phyloP scores from a whole-genome alignment of 176 grass and related monocot species.

The Cocos nucifera region DNA sequence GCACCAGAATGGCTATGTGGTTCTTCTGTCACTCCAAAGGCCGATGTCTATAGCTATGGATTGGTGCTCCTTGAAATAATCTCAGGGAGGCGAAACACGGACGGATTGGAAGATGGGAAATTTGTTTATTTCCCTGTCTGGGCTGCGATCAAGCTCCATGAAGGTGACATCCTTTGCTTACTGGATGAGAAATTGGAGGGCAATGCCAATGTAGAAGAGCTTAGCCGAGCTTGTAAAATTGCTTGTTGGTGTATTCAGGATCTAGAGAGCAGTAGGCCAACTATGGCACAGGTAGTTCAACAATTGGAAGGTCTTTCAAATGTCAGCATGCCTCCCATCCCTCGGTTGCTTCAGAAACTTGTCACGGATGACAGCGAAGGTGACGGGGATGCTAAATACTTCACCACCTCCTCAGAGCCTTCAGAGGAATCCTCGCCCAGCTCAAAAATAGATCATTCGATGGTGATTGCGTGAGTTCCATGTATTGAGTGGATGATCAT shows the following conservation, averaged over 20 bases:
- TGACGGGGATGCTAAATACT: no score
- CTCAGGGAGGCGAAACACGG: constrained; percentile 20
- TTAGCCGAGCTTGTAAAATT: constrained; percentile 13
- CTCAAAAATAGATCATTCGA: no score
- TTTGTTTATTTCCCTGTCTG: constrained; percentile 16
- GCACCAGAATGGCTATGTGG: constrained; percentile 36
- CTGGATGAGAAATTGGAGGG: constrained; percentile 11
- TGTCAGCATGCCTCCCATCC: no score
- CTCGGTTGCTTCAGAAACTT: no score
- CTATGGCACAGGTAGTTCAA: no score
- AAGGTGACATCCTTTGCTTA: constrained; percentile 25
- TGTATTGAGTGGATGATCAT: no score
- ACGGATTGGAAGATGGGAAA: not conserved
- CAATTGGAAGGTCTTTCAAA: no score
- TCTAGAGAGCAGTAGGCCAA: no score
- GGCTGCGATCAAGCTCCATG: not conserved
- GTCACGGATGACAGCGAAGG: no score
- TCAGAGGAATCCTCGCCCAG: no score
- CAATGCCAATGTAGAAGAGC: constrained; percentile 7
- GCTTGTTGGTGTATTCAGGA: constrained; percentile 52
- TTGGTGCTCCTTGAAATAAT: constrained; percentile 38
- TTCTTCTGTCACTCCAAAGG: constrained; percentile 23
- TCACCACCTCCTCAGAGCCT: no score
- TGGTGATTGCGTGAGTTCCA: no score
- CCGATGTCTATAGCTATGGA: constrained; percentile 36